Evolutionary conservation across 1,284 basidiomycete species (phyloP).

Genomic region (Entoloma clypeatum): DNA sequence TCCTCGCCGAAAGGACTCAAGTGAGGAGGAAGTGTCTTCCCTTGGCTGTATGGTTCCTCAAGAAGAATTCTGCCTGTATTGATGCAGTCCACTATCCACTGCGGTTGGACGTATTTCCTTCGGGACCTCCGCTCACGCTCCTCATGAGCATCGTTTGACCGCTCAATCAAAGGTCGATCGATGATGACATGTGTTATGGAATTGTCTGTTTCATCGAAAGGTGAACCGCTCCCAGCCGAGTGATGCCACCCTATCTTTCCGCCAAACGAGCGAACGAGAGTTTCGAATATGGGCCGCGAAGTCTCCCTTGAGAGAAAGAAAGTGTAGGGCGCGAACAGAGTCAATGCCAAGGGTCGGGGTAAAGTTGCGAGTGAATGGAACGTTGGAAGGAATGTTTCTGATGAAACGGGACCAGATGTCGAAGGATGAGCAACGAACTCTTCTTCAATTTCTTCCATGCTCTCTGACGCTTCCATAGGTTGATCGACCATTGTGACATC

Average conservation of each 20-base stretch:
- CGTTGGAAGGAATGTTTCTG: constrained; percentile 69
- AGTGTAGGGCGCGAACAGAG: constrained; percentile 82
- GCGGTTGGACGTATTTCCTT: constrained; percentile 92
- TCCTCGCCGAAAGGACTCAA: constrained; percentile 93
- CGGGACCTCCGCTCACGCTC: constrained; percentile 62
- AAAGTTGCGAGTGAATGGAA: constrained; percentile 69
- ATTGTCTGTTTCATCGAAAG: constrained; percentile 68
- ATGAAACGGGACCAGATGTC: constrained; percentile 49
- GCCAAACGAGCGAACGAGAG: constrained; percentile 90
- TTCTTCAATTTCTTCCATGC: constrained; percentile 54
- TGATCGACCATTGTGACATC: constrained; percentile 40
- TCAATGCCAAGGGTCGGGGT: constrained; percentile 49
- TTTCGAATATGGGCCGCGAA: constrained; percentile 91
- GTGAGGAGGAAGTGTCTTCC: constrained; percentile 89
- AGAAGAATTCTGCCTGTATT: constrained; percentile 84
- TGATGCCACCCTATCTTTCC: constrained; percentile 88
- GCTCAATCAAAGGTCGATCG: constrained; percentile 74
- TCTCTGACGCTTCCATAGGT: too few relatives aligned
- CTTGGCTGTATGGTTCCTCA: constrained; percentile 86
- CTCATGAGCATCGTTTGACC: constrained; percentile 48
- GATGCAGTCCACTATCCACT: constrained; percentile 97
- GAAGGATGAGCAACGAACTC: constrained; percentile 70
- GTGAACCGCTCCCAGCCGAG: constrained; percentile 82
- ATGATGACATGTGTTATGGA: constrained; percentile 96
- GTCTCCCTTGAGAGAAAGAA: constrained; percentile 97